Evolutionary conservation across 2,329 filamentous ascomycete genomes (phyloP), one percentile per base, ranked within the genome.

Genomic region (Exophiala phaeomuriformis): DNA sequence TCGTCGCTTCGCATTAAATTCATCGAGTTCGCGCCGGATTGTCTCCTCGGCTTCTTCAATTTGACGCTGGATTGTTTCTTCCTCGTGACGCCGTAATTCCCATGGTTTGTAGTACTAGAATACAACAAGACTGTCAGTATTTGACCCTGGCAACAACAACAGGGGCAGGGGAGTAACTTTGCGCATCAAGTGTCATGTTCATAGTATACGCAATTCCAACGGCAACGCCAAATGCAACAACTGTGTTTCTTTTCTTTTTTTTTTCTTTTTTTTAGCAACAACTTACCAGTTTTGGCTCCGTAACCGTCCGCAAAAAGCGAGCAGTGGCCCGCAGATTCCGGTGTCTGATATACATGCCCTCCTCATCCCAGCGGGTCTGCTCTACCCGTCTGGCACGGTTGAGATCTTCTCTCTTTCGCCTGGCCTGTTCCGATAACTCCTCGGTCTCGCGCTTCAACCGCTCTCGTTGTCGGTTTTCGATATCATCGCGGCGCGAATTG

Each of bases 381-480:
- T 90, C 85, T 53, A 75, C 75, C 70, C 77, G 79, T 56, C 89
- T 79, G 61, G 78, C 71, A 48, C 72, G 75, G 48, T 76, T 77
- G 56, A 89, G 70, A 64, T 81, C 79, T 41, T 84, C 81, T 48
- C 82, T 72, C 64, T 80, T 83, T 70, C 84, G 82, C 53, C 79
- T 78, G 67, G 81, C 81, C 58, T 80, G 79, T 61, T 81, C 82
- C 68, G 90, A 86, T 64, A 83, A 77, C 84, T 91, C 83, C 59
- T 77, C 77, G 60, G 77, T 80, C 68, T 88, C 83, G 64, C 81
- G 77, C 67, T 82, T 82, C 60, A 85, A 77, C 70, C 84, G 88
- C 65, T 86, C 86, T 66, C 86, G 82, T 69, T 90, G 88, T 62
- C 84, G 84, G 69, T 82, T 84, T 72, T 93, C 90, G 68, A 91